These are phyloP conservation scores for Lactarius akahatsu DNA, from an alignment of 768 basidiomycete genomes.

Conservation along the genomic window DNA sequence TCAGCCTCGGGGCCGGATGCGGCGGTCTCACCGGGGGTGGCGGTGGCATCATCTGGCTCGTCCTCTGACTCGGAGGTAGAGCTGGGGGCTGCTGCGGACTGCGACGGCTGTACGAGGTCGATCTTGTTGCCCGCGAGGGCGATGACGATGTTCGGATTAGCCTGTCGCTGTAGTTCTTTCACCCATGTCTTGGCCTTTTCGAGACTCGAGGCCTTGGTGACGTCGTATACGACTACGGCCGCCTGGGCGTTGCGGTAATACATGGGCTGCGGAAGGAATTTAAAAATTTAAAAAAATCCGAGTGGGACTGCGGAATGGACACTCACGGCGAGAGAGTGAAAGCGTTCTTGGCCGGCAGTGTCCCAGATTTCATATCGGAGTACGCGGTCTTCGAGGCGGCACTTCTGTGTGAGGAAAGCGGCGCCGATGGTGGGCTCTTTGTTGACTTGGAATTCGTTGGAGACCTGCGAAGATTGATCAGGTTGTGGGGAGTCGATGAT, in stretches of 20 bases:
- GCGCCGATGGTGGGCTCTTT: slow-evolving; percentile 99
- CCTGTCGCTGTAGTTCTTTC: slow-evolving; percentile 97
- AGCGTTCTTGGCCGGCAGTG: slow-evolving; percentile 93
- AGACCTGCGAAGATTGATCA: slow-evolving; percentile 52
- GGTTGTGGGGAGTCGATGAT: slow-evolving; percentile 13
- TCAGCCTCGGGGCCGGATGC: slow-evolving; percentile 60
- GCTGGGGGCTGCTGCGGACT: slow-evolving; percentile 48
- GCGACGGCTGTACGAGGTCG: slow-evolving; percentile 74
- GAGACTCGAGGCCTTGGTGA: slow-evolving; percentile 92
- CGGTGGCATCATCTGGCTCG: slow-evolving; percentile 90
- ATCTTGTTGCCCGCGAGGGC: slow-evolving; percentile 98
- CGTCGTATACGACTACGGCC: slow-evolving; percentile 97
- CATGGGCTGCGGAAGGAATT: slow-evolving; percentile 68
- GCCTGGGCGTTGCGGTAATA: slow-evolving; percentile 98
- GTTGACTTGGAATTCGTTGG: slow-evolving; percentile 98
- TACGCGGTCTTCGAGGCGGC: slow-evolving; percentile 90
- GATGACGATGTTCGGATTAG: slow-evolving; percentile 98
- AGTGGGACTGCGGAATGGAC: not conserved
- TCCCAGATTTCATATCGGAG: slow-evolving; percentile 98
- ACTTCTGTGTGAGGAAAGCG: slow-evolving; percentile 94
- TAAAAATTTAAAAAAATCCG: not conserved
- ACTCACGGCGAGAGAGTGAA: slow-evolving; percentile 91
- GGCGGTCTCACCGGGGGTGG: slow-evolving; percentile 70
- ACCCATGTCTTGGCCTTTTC: slow-evolving; percentile 99
- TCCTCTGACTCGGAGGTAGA: slow-evolving; percentile 70